Evolutionary conservation across 331 rosid genomes (phyloP).

Genomic region (Stylosanthes scabra): DNA sequence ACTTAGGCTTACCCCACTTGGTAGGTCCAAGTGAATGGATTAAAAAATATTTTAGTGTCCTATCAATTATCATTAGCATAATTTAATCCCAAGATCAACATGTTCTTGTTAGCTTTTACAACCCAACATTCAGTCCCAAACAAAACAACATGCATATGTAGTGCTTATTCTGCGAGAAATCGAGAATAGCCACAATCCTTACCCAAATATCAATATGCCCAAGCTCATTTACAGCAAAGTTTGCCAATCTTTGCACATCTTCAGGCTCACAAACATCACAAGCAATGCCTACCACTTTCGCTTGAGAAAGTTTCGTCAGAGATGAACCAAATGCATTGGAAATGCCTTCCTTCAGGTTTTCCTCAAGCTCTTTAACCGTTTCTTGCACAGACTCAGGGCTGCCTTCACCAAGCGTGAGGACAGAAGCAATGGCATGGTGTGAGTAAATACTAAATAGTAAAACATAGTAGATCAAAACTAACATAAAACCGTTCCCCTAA

Average conservation of each 20-base stretch:
- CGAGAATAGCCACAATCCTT: constrained; percentile 37
- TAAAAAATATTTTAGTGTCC: no score
- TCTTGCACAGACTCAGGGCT: constrained; percentile 78
- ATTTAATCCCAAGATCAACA: no score
- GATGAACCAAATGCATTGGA: constrained; percentile 59
- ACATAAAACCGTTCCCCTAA: no score
- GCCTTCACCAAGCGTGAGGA: constrained; percentile 53
- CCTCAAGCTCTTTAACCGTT: constrained; percentile 86
- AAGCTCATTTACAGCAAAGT: constrained; percentile 67
- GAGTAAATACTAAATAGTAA: constrained; percentile 47
- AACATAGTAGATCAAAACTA: constrained; percentile 3
- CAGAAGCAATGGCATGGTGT: constrained; percentile 25
- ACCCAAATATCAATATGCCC: constrained; percentile 95
- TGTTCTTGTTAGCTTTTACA: no score
- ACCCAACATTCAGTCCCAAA: no score
- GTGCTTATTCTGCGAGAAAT: background rate
- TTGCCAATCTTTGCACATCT: constrained; percentile 77
- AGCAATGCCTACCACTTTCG: constrained; percentile 86
- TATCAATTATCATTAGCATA: no score
- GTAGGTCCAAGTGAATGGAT: no score
- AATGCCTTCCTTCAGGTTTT: constrained; percentile 77
- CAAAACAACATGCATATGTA: background rate
- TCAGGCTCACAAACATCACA: constrained; percentile 83
- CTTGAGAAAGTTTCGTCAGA: constrained; percentile 56
- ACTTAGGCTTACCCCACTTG: no score